Evolutionary conservation across 305 asterid species (phyloP), one percentile per base, ranked within the genome.

Genomic region (Solanum chacoense): DNA sequence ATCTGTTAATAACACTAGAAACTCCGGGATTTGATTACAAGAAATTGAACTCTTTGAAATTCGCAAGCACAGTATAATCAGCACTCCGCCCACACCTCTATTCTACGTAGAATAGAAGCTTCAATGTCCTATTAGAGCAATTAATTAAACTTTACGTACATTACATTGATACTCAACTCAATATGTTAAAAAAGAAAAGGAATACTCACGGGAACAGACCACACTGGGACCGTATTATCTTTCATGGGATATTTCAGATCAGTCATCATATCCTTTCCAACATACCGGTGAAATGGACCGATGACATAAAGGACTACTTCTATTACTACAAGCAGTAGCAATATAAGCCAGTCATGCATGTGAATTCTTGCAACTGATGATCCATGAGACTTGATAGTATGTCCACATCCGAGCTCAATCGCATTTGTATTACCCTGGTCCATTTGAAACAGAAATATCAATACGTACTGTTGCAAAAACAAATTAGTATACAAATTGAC

Each of bases 201-300:
- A n/a, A 88, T 12, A 38, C 97, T 96, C 91, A 96, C 99, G 7
- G 99, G 99, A 91, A 96, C 98, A 18, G 99, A 90, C 98, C 98
- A 96, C 16, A 94, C 34, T 3, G 99, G 98, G 75, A 96, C 97
- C 0, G 98, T 95, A 74, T 94, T 93, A 9, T 92, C 95, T 92
- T 95, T 94, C 95, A 96, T 90, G 29, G 99, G 99, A 89, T 95
- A 96, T 89, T 22, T 96, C 32, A 96, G 96, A 91, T 96, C 98
- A 3, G 89, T 87, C 94, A 96, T 84, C 98, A 96, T 95, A 90
- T 90, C 95, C 89, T 73, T 9, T 77, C 98, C 98, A 40, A 96
- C 98, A 40, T 93, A 96, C 26, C 99, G 96, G 77, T 93, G 87
- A 88, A 93, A 96, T 4, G 98, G 98, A 77, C 93, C 91, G 73